Evolutionary conservation across 106 monocot genomes (phyloP), one percentile per base, ranked within the genome.

Genomic region (Apostasia ramifera): DNA sequence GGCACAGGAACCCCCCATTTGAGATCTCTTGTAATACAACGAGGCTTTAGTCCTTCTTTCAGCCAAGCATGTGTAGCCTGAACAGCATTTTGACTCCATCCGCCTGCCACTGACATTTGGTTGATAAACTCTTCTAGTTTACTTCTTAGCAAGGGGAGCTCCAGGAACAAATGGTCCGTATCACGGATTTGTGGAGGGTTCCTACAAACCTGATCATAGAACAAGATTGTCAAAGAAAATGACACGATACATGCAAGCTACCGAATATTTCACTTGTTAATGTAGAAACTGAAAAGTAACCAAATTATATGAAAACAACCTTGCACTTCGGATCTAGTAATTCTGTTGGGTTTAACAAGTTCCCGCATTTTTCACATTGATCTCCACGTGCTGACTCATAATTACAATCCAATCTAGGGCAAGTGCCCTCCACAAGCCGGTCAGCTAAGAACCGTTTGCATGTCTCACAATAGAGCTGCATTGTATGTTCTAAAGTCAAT

Each of bases 1-100:
- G 95, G 95, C 40, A 97, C 95, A 55, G 92, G 86, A 76, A 97
- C 95, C 6, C 95, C 95, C 95, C 95, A 97, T 58, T 97, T 97
- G 51, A 97, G 89, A 80, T 97, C 95, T 55, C 95, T 84, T 58
- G 95, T 97, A 37, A 97, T 97, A 73, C 95, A 97, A 15, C 95
- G 95, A 47, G 81, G 65, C 63, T 72, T 97, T 11, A 97, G 61
- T 49, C 95, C 95, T 81, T 92, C 95, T 59, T 86, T 97, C 60
- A 97, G 72, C 95, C 95, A 97, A 63, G 95, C 92, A 75, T 89
- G 40, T 63, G 92, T 97, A 58, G 95, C 82, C 70, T 92, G 95
- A 74, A 92, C 81, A 39, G 92, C 92, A 84, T 97, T 97, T 84
- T 92, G 92, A 57, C 92, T 92, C 92, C 92, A 97, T 47, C 59